Evolutionary conservation across 2,329 filamentous ascomycete genomes (phyloP).

Genomic region (Colletotrichum neosansevieriae): DNA sequence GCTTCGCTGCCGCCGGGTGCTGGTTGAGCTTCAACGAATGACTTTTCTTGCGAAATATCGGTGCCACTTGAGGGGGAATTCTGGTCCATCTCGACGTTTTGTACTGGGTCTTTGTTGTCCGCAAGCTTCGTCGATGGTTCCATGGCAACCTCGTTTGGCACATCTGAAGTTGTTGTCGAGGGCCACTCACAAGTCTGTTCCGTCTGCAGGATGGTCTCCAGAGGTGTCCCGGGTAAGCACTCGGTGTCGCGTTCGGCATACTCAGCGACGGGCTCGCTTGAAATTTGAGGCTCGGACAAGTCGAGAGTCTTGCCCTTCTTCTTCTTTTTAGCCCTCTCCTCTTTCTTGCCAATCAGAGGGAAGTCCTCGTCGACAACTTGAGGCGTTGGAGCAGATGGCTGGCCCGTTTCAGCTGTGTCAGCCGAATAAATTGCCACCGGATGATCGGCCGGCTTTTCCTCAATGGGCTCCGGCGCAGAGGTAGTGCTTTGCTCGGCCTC

Average conservation of each 20-base stretch:
- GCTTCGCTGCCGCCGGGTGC: background rate
- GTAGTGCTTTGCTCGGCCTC: background rate
- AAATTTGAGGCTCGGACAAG: slow-evolving; percentile 39
- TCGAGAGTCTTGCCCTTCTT: slow-evolving; percentile 28
- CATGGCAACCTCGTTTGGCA: background rate
- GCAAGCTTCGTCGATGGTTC: background rate
- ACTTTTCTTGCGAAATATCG: background rate
- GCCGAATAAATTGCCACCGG: too few species aligned
- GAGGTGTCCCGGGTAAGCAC: background rate
- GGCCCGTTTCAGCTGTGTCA: too few species aligned
- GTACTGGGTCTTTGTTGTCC: background rate
- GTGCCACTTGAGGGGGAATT: background rate
- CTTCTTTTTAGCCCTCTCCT: slow-evolving; percentile 11
- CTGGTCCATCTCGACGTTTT: background rate
- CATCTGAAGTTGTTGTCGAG: background rate
- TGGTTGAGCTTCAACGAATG: background rate
- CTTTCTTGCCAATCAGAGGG: background rate
- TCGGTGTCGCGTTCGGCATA: background rate
- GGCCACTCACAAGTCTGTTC: background rate
- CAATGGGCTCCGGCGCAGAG: background rate
- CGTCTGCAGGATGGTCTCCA: background rate
- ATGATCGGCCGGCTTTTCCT: too few species aligned
- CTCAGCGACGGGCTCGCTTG: slow-evolving; percentile 32
- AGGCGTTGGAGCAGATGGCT: too few species aligned
- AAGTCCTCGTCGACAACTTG: background rate